Evolutionary conservation across 1,284 basidiomycete species (phyloP).

Genomic region (Gastroboletus turbinatus): DNA sequence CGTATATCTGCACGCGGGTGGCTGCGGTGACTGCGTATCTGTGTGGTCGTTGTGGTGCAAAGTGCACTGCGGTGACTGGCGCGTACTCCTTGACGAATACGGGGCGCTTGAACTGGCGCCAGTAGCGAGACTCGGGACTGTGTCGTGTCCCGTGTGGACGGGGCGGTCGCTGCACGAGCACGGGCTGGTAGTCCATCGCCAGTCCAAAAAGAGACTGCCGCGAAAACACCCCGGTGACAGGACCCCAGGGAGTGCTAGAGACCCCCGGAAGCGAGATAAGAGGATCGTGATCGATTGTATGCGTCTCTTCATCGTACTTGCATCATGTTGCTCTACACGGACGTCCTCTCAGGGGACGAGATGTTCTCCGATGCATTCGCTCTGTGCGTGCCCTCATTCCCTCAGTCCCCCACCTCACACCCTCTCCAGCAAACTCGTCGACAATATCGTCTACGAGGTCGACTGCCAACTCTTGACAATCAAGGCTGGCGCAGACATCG

Average conservation of each 20-base stretch:
- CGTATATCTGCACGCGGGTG: conserved; percentile 93
- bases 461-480: conserved; percentile 78
- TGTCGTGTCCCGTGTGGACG: conserved; percentile 59
- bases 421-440: conserved; percentile 69
- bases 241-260: conserved; percentile 13
- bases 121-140: conserved; percentile 72
- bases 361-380: conserved; percentile 95
- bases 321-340: conserved; percentile 77
- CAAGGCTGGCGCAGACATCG: conserved; percentile 79
- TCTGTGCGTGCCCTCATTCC: conserved; percentile 44
- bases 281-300: conserved; percentile 8
- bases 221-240: not conserved
- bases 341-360: conserved; percentile 84
- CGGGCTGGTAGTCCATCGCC: conserved; percentile 77
- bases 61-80: conserved; percentile 89
- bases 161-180: conserved; percentile 60
- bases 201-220: not conserved
- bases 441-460: conserved; percentile 89
- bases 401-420: not conserved
- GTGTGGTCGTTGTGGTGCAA: conserved; percentile 83
- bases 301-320: conserved; percentile 15
- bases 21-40: conserved; percentile 95
- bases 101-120: conserved; percentile 81
- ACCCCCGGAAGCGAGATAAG: conserved; percentile 23
- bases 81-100: conserved; percentile 95